Conservation (phyloP, 495 filamentous ascomycete genomes). For the Penicillium macrosclerotiorum region DNA sequence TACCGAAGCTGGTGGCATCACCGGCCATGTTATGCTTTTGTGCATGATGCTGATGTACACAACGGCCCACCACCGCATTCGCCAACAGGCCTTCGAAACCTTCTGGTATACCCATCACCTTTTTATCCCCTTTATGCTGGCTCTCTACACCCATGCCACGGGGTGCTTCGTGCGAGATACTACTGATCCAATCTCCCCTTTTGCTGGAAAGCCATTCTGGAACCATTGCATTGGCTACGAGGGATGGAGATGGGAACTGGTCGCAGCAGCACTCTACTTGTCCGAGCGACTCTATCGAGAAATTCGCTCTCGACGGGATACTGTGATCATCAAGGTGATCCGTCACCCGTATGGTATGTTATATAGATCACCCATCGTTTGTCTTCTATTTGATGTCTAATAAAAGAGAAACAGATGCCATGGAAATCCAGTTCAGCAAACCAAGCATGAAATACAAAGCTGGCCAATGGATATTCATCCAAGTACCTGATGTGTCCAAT, state of each 20-base stretch:
- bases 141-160: conserved; percentile 91
- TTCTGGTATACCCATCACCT: conserved; percentile 99
- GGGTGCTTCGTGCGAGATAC: conserved; percentile 93
- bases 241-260: conserved; percentile 96
- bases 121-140: conserved; percentile 92
- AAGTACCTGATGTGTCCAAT: conserved; percentile 81
- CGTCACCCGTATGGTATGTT: conserved; percentile 91
- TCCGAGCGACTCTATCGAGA: conserved; percentile 90
- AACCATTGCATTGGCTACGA: conserved; percentile 92
- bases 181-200: conserved; percentile 69
- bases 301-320: conserved; percentile 73
- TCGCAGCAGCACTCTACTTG: conserved; percentile 82
- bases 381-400: too few relatives aligned
- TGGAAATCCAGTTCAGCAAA: conserved; percentile 97
- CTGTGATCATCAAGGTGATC: conserved; percentile 89
- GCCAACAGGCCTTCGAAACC: conserved; percentile 94
- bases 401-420: conserved; percentile 63
- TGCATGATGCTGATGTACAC: conserved; percentile 99
- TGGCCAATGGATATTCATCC: conserved; percentile 95
- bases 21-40: conserved; percentile 94
- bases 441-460: conserved; percentile 97
- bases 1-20: conserved; percentile 82
- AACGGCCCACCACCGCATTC: conserved; percentile 87
- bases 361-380: neutral
- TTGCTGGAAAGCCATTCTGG: conserved; percentile 81